Conservation (phyloP, 2,329 filamentous ascomycete genomes). For the Nothophoma quercina region DNA sequence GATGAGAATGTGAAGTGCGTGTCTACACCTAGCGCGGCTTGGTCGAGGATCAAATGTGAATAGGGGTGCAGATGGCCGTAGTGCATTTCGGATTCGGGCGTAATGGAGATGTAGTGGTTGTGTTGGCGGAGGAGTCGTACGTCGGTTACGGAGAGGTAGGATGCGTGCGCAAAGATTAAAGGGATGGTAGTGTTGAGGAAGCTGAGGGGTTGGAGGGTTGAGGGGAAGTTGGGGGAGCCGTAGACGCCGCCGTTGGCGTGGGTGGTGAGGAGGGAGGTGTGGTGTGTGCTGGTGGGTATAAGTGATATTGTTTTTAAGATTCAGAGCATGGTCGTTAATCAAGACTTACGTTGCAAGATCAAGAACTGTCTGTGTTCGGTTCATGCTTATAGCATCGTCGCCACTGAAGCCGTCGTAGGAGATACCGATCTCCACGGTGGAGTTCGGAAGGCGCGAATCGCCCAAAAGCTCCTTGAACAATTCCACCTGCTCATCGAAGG, state of each 20-base stretch:
- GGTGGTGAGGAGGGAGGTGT: not conserved
- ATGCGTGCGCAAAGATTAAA: slow-evolving; percentile 62
- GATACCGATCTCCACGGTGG: not conserved
- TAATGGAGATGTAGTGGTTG: slow-evolving; percentile 65
- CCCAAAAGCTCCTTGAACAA: not conserved
- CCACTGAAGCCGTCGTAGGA: not conserved
- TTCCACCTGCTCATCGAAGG: not conserved
- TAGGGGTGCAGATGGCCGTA: slow-evolving; percentile 62
- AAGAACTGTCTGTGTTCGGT: not conserved
- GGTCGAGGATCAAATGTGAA: slow-evolving; percentile 57
- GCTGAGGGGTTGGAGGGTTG: slow-evolving; percentile 28
- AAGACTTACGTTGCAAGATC: not conserved
- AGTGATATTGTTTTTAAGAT: no score
- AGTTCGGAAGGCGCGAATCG: not conserved
- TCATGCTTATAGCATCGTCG: no score
- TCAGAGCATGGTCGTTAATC: no score
- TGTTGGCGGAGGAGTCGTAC: slow-evolving; percentile 55
- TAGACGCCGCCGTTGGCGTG: slow-evolving; percentile 1
- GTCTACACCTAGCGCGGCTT: slow-evolving; percentile 62
- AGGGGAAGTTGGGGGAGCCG: not conserved
- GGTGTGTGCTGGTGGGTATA: not conserved
- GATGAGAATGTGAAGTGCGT: slow-evolving; percentile 62
- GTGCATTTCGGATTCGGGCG: slow-evolving; percentile 67
- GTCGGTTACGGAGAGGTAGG: slow-evolving; percentile 53
- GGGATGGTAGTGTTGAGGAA: slow-evolving; percentile 56